These are phyloP conservation scores for Magnaporthiopsis rhizophila DNA, from an alignment of 2,329 filamentous ascomycete genomes.

Conservation along the genomic window DNA sequence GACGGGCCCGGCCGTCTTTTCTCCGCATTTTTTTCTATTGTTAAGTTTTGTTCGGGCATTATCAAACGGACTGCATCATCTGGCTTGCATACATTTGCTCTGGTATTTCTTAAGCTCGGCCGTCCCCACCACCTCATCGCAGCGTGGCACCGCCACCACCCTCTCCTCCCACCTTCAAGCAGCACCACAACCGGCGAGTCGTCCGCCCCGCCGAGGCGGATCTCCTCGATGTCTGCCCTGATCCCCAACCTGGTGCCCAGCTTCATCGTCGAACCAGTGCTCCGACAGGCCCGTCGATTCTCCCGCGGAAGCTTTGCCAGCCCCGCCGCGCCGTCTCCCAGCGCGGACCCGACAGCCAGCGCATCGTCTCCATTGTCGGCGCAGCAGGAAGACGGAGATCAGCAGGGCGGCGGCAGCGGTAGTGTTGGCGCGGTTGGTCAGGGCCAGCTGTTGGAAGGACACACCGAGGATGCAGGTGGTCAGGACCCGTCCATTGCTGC, in stretches of 20 bases:
- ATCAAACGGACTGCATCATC: neutral
- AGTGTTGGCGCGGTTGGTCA: neutral
- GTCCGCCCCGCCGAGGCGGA: neutral
- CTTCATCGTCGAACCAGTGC: constrained; percentile 57
- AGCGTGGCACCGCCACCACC: constrained; percentile 21
- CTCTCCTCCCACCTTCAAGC: constrained; percentile 16
- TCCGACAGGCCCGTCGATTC: constrained; percentile 58
- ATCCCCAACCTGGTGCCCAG: constrained; percentile 50
- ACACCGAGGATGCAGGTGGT: neutral
- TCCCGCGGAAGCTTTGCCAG: constrained; percentile 30
- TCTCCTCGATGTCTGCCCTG: constrained; percentile 2
- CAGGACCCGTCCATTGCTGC: neutral
- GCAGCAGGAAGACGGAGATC: neutral
- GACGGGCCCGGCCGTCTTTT: neutral
- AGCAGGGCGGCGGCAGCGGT: neutral
- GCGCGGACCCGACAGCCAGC: no score
- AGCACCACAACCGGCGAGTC: constrained; percentile 12
- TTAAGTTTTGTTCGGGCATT: neutral
- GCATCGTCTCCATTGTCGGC: neutral
- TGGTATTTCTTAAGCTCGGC: neutral
- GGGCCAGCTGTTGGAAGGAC: neutral
- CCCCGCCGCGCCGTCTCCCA: neutral
- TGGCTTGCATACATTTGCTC: neutral
- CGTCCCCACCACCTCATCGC: no score
- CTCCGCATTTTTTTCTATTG: neutral